Percentiles rank a stretch among this genome's conserved stretches.
Conservation (phyloP, 495 filamentous ascomycete species). For the Sphaerosporella brunnea region DNA sequence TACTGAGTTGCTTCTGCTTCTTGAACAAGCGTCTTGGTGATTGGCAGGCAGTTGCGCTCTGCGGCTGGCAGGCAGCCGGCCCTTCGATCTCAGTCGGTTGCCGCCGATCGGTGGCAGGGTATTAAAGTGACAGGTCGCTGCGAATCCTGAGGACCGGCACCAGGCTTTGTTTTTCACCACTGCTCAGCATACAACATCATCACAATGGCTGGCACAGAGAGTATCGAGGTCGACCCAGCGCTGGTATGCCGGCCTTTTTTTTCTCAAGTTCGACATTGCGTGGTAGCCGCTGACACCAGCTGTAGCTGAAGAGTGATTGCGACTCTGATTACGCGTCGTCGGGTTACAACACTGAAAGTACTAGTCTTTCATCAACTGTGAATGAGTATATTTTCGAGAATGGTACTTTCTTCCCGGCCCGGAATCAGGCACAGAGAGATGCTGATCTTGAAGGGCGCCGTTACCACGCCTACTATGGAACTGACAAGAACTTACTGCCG, state of each 20-base stretch:
- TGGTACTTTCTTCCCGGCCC: not conserved
- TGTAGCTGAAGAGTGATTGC: not conserved
- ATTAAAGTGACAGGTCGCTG: no score
- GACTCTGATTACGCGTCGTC: not conserved
- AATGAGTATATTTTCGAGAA: constrained; percentile 2
- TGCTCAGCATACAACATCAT: no score
- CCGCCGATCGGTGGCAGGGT: no score
- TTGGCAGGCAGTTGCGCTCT: no score
- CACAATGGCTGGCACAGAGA: no score
- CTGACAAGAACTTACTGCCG: not conserved
- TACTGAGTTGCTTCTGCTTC: no score
- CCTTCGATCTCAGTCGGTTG: no score
- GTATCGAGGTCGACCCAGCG: constrained; percentile 3
- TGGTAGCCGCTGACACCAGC: not conserved
- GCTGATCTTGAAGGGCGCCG: not conserved
- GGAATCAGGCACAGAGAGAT: not conserved
- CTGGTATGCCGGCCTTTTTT: not conserved
- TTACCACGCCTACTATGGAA: constrained; percentile 2
- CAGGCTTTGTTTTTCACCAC: no score
- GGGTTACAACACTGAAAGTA: not conserved
- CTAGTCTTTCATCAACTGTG: not conserved
- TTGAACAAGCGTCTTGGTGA: no score
- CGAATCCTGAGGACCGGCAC: no score
- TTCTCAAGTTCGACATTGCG: not conserved
- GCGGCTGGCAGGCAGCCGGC: no score